A percentile compares a stretch with the other conserved stretches of the same genome.
phyloP scores from a whole-genome alignment of 331 rosid species.

The Spiraea crenata region DNA sequence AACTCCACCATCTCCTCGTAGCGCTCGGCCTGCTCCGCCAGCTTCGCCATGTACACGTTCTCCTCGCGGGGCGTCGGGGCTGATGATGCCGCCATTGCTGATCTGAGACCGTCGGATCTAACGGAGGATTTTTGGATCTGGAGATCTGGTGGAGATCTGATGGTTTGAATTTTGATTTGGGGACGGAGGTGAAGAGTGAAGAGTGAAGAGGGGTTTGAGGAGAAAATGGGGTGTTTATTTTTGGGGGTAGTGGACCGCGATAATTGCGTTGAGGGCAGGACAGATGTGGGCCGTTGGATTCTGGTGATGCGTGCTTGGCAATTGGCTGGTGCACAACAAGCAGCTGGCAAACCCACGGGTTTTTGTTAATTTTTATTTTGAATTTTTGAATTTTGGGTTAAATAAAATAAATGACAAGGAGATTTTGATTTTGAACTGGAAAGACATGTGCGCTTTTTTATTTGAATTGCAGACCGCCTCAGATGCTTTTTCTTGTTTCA shows the following conservation, averaged over 20 bases:
- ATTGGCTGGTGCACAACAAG: slow-evolving; percentile 11
- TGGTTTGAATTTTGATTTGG: slow-evolving; percentile 11
- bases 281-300: slow-evolving; percentile 53
- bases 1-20: slow-evolving; percentile 98
- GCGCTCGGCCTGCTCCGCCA: slow-evolving; percentile 96
- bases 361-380: background rate
- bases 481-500: too few species aligned
- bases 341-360: slow-evolving; percentile 32
- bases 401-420: background rate
- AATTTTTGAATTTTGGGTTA: too few species aligned
- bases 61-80: slow-evolving; percentile 84
- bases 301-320: background rate
- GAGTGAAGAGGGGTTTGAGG: slow-evolving; percentile 23
- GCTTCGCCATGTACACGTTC: slow-evolving; percentile 95
- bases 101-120: background rate
- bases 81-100: slow-evolving; percentile 58
- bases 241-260: slow-evolving; percentile 44
- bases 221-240: slow-evolving; percentile 23
- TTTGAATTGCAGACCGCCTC: slow-evolving; percentile 6
- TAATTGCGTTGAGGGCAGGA: slow-evolving; percentile 55
- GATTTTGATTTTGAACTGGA: background rate
- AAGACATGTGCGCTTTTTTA: background rate
- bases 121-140: background rate
- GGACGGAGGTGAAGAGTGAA: slow-evolving; percentile 23
- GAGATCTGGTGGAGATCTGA: slow-evolving; percentile 39